These are phyloP conservation scores for Leccinum subrobustum DNA, from an alignment of 1,284 basidiomycete genomes.

Conservation along the genomic window DNA sequence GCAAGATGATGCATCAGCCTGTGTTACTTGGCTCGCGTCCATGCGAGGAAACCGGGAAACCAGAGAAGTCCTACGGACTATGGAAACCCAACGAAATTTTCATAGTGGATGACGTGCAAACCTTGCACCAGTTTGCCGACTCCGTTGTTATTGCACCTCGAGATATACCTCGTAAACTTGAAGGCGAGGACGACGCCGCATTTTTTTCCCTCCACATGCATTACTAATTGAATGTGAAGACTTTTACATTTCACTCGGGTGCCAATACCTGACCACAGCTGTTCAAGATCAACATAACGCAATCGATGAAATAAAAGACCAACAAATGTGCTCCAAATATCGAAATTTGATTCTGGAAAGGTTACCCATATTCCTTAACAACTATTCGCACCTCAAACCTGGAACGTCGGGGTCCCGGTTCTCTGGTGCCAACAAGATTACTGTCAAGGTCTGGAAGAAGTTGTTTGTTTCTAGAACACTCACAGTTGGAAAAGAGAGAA, in stretches of 20 bases:
- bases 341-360: neutral
- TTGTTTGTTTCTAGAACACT: slow-evolving; percentile 3
- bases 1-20: neutral
- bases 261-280: neutral
- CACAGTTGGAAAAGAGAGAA: no score
- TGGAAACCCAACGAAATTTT: slow-evolving; percentile 5
- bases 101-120: slow-evolving; percentile 7
- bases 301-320: neutral
- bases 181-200: neutral
- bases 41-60: neutral
- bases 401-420: neutral
- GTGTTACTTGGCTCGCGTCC: neutral
- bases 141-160: slow-evolving; percentile 5
- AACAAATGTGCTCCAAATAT: neutral
- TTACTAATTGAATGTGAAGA: neutral
- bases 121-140: slow-evolving; percentile 9
- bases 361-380: slow-evolving; percentile 4
- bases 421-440: neutral
- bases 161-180: slow-evolving; percentile 6
- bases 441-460: neutral
- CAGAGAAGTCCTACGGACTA: neutral
- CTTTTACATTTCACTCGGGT: slow-evolving; percentile 4
- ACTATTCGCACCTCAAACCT: neutral
- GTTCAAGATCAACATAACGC: neutral
- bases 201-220: neutral